Evolutionary conservation across 2,329 filamentous ascomycete species (phyloP), one percentile per base, ranked within the genome.

Genomic region (Nigrospora sphaerica): DNA sequence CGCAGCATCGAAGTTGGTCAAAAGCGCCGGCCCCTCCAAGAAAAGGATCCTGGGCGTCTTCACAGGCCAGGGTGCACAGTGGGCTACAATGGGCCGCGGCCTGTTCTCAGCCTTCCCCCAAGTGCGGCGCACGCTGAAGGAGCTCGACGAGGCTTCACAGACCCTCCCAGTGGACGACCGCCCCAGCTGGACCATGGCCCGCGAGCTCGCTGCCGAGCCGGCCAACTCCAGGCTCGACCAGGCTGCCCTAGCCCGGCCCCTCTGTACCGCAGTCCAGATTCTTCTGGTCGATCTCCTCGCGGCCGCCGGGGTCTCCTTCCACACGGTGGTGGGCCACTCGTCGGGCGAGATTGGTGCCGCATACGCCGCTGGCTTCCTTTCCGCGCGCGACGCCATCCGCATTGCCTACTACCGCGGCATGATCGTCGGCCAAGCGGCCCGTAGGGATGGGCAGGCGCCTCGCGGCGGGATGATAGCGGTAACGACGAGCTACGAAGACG

Each of bases 391-490:
- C 13, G 64, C 62, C 10, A 55, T 67, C 28, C 52, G 52, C 4
- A 51, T 61, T 3, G 54, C 65, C 1, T 69, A 63, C 46, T 59
- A 58, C 42, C 57, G 64, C 19, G 65, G 62, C 16, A 42, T 41
- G 16, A 14, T 34, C 35, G 16, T 10, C n/a, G 13, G 42, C 54
- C 19, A 55, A 54, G 28, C 48, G 12, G 10, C 35, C 12, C 10
- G 32, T 34, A 34, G 14, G 52, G 1, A 46, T 55, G n/a, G 46
- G 9, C 28, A 49, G 4, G n/a, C n/a, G n/a, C n/a, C n/a, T n/a
- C 38, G 45, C 19, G 58, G 59, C 3, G 55, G 51, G 40, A 68
- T 67, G 64, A 55, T 64, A 32, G 63, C 63, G 6, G 58, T 64
- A n/a, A 60, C 56, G 9, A 49, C 62, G 2, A 45, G 46, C 12